phyloP scores from a whole-genome alignment of 306 rosid genomes.

The Calophaca sinica region DNA sequence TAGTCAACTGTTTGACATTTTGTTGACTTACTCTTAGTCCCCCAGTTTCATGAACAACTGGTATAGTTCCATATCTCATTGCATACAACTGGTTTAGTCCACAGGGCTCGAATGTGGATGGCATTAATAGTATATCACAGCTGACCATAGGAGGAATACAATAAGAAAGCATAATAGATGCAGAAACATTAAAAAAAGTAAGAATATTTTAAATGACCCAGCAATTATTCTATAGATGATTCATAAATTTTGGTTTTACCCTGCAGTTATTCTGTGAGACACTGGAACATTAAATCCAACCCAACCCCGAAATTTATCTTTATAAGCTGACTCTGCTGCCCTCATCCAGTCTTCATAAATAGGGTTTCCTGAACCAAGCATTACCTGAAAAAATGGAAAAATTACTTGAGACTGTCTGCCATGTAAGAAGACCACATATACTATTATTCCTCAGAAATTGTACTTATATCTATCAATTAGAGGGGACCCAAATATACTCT shows the following conservation, averaged over 20 bases:
- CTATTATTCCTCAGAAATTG: conserved; percentile 29
- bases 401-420: conserved; percentile 22
- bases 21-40: conserved; percentile 84
- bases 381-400: conserved; percentile 63
- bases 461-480: conserved; percentile 31
- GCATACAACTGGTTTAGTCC: conserved; percentile 91
- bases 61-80: conserved; percentile 95
- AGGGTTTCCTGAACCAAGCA: conserved; percentile 86
- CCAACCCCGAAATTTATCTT: conserved; percentile 87
- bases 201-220: conserved; percentile 45
- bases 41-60: conserved; percentile 93
- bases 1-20: conserved; percentile 17
- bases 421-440: conserved; percentile 17
- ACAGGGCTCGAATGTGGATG: conserved; percentile 90
- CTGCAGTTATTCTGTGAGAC: conserved; percentile 89
- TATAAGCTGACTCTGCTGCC: conserved; percentile 67
- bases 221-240: conserved; percentile 54
- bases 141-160: conserved; percentile 55
- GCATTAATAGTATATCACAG: conserved; percentile 90
- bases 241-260: conserved; percentile 65
- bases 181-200: conserved; percentile 33
- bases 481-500: conserved; percentile 22
- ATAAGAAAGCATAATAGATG: conserved; percentile 40
- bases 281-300: conserved; percentile 88
- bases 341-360: conserved; percentile 88